A percentile compares a stretch with the other conserved stretches of the same genome.
Evolutionary conservation across 805 yeast genomes (phyloP).

Genomic region (Schwanniomyces pseudopolymorphus): DNA sequence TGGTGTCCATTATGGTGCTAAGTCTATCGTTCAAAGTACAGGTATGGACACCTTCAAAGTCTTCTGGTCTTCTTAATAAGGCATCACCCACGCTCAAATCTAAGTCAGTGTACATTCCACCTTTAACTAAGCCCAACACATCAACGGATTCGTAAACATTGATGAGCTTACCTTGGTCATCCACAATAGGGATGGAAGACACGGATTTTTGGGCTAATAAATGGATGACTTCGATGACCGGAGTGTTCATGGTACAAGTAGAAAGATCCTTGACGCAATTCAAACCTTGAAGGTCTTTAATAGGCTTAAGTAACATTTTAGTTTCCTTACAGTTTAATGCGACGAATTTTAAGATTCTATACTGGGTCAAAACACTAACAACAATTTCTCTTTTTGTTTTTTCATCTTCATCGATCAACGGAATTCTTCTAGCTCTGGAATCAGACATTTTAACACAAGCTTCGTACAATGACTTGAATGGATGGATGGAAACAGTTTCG

Average conservation of each 20-base stretch:
- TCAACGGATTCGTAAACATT: constrained; percentile 97
- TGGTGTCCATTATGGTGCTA: constrained; percentile 88
- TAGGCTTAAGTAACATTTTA: constrained; percentile 72
- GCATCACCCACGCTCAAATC: constrained; percentile 95
- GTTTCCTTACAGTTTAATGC: constrained; percentile 96
- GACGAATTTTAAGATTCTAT: constrained; percentile 91
- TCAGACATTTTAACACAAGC: constrained; percentile 92
- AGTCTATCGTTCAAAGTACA: constrained; percentile 86
- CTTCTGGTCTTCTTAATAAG: constrained; percentile 86
- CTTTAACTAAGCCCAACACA: constrained; percentile 86
- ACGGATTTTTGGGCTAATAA: constrained; percentile 76
- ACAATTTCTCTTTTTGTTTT: constrained; percentile 91
- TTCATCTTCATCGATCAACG: constrained; percentile 91
- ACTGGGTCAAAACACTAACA: constrained; percentile 92
- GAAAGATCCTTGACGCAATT: constrained; percentile 54
- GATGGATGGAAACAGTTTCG: constrained; percentile 86
- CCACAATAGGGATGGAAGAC: constrained; percentile 90
- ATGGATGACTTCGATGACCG: constrained; percentile 91
- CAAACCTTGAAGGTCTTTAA: constrained; percentile 68
- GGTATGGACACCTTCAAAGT: constrained; percentile 96
- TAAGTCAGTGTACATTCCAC: constrained; percentile 89
- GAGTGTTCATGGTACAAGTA: constrained; percentile 85
- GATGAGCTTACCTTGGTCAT: constrained; percentile 62
- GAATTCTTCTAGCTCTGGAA: constrained; percentile 88
- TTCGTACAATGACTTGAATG: constrained; percentile 83